Percentiles rank a stretch among this genome's conserved stretches.
Conservation (phyloP, 148 eudicot genomes). For the Vaccinium macrocarpon region DNA sequence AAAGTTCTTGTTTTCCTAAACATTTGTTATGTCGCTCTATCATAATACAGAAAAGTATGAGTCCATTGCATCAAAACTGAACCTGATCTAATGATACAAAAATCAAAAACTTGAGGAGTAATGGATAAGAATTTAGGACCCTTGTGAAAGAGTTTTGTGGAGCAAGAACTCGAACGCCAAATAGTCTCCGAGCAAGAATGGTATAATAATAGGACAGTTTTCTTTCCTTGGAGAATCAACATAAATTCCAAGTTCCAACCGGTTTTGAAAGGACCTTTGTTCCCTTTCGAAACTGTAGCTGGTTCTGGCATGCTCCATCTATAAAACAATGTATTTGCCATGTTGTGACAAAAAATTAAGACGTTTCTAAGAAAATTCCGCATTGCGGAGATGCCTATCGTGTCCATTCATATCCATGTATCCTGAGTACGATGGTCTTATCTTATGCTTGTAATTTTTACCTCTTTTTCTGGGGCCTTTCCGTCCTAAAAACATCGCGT, state of each 20-base stretch:
- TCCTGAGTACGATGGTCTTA: conserved; percentile 42
- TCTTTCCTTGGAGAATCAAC: conserved; percentile 2
- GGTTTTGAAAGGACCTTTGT: not conserved
- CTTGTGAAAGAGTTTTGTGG: not conserved
- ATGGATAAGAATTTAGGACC: not conserved
- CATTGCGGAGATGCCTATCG: conserved; percentile 39
- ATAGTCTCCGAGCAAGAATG: not conserved
- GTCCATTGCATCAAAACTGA: conserved; percentile 10
- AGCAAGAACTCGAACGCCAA: not conserved
- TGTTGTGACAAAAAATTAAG: not conserved
- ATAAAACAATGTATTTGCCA: not conserved
- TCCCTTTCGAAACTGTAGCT: not conserved
- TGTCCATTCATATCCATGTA: conserved; percentile 40
- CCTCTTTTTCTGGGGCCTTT: conserved; percentile 52
- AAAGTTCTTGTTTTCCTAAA: not conserved
- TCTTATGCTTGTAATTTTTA: conserved; percentile 59
- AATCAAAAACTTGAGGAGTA: not conserved
- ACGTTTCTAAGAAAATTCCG: conserved; percentile 33
- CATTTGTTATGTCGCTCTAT: not conserved
- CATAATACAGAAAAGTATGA: not conserved
- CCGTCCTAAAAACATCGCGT: conserved; percentile 35
- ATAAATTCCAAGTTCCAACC: not conserved
- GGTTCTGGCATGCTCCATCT: not conserved
- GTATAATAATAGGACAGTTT: not conserved
- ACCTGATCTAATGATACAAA: not conserved